Base-by-base conservation (phyloP, 2,329 filamentous ascomycete genomes). In the Esteya vermicola region DNA sequence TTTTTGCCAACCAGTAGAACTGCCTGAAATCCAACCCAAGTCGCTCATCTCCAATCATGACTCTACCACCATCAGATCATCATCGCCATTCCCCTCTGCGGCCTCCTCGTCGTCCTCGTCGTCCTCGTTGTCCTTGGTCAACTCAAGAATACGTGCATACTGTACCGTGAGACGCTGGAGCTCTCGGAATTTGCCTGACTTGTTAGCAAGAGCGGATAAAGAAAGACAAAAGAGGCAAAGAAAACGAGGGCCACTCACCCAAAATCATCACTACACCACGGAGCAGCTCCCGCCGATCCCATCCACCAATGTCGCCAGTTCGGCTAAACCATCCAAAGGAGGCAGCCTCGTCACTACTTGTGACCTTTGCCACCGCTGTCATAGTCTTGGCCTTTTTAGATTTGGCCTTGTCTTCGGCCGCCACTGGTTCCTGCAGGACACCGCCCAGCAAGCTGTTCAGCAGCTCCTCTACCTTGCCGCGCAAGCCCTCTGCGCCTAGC, bases 161-260 rank as follows among this genome's bases (percentile, higher is more conserved):
- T 93, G 89, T 21, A 95, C 84, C n/a, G 85, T 94, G 32, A 95
- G 72, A 21, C 91, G 74, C 58, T 98, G 91, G 23, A 98, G 67
- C 55, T 96, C 93, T 42, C 91, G 79, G 60, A 91, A 89, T 77
- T 96, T 96, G 44, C 85, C 86, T 93, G 50, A 30, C 21, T 9
- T 34, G 52, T 67, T 56, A 68, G 42, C 16, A 12, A 28, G 28
- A 16, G 14, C 19, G 2, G 42, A 40, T 13, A 22, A 23, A 4
- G 21, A 23, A 13, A 18, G 10, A 37, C 2, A n/a, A 8, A 25
- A 33, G 5, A 30, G 19, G 10, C 18, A 34, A 6, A 31, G n/a
- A 20, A 18, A 25, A 21, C n/a, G n/a, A n/a, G n/a, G n/a, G n/a
- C 14, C 39, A 68, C 76, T 61, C 74, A 91, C 91, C 91, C 33